Conservation (phyloP, 176 grass and related monocot species). For the Oropetium thomaeum region DNA sequence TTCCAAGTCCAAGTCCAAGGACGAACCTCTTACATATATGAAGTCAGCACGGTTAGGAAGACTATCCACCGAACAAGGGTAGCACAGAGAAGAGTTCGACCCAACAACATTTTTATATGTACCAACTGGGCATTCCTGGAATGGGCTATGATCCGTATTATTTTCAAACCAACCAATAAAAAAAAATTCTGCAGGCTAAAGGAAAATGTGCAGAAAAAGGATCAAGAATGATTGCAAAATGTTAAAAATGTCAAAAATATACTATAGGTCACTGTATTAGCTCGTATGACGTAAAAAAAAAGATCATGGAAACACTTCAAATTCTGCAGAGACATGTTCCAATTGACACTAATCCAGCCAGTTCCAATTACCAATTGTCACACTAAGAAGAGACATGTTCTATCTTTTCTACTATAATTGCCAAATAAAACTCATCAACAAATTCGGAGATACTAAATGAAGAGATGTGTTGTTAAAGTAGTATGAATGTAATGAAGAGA, state of each 20-base stretch:
- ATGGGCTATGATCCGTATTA: slow-evolving; percentile 21
- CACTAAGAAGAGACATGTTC: not conserved
- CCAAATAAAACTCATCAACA: not conserved
- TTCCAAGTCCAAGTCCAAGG: slow-evolving; percentile 8
- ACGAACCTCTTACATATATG: slow-evolving; percentile 90
- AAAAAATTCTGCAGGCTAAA: not conserved
- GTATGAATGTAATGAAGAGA: not conserved
- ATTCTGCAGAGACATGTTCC: not conserved
- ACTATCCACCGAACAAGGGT: slow-evolving; percentile 63
- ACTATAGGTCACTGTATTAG: not conserved
- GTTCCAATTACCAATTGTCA: too few relatives aligned
- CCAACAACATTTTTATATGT: slow-evolving; percentile 85
- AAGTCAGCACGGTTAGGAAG: slow-evolving; percentile 90
- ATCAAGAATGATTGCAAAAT: not conserved
- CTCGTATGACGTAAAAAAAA: not conserved
- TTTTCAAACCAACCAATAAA: slow-evolving; percentile 4
- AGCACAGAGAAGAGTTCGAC: slow-evolving; percentile 84
- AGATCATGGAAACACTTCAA: not conserved
- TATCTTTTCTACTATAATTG: slow-evolving; percentile 1
- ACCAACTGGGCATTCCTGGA: slow-evolving; percentile 96
- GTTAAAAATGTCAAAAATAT: slow-evolving; percentile 5
- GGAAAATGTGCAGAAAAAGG: not conserved
- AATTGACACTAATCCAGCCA: not conserved
- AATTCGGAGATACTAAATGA: not conserved
- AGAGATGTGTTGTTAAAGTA: not conserved